These are phyloP conservation scores for Colletotrichum coccodes DNA, from an alignment of 2,329 filamentous ascomycete genomes.

Conservation along the genomic window DNA sequence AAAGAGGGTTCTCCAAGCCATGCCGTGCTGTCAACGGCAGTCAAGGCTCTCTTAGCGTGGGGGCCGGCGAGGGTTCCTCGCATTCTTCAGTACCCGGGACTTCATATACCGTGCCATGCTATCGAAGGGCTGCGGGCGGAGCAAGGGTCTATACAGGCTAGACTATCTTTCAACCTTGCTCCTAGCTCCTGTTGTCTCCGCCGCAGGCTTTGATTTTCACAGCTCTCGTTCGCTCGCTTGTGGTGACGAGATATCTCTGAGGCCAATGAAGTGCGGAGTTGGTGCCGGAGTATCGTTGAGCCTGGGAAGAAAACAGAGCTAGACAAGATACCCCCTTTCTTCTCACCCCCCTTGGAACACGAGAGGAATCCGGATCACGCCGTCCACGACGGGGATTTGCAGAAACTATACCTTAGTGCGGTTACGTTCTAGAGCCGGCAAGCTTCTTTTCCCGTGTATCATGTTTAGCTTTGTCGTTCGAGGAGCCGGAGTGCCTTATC, in stretches of 20 bases:
- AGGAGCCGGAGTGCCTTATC: background rate
- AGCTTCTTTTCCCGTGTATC: conserved; percentile 22
- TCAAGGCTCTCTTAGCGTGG: conserved; percentile 11
- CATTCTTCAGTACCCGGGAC: background rate
- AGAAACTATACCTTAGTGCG: conserved; percentile 8
- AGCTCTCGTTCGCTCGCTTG: conserved; percentile 12
- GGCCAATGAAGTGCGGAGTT: conserved; percentile 5
- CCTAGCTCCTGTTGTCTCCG: conserved; percentile 19
- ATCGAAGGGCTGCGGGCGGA: background rate
- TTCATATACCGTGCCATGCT: background rate
- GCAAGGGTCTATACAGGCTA: conserved; percentile 9
- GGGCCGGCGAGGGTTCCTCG: background rate
- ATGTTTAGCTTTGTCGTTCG: conserved; percentile 18
- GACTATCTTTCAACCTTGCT: conserved; percentile 6
- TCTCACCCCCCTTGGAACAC: conserved; percentile 11
- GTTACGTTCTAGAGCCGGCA: conserved; percentile 12
- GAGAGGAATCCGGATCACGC: conserved; percentile 19
- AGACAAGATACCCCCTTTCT: background rate
- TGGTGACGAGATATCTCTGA: background rate
- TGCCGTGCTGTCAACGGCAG: conserved; percentile 21
- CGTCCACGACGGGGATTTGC: conserved; percentile 8
- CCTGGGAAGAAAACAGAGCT: background rate
- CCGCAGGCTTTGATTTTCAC: background rate
- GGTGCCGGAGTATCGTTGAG: background rate
- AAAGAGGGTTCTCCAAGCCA: background rate